These are phyloP conservation scores for Debaryomyces robertsiae DNA, from an alignment of 1,139 yeast genomes.

Conservation along the genomic window DNA sequence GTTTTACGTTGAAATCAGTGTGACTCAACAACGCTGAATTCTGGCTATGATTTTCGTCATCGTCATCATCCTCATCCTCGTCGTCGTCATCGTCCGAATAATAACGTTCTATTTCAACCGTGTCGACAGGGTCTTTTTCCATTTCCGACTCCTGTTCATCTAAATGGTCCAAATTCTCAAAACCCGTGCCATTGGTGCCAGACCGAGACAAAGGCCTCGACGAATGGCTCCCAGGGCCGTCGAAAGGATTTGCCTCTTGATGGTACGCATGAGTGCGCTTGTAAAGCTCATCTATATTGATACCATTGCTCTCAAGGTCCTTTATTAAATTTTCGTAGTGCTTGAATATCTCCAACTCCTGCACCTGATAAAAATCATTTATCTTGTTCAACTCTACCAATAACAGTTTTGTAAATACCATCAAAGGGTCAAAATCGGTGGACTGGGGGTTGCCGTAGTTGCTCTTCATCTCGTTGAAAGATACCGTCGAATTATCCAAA, in stretches of 20 bases:
- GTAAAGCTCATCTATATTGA: constrained; percentile 34
- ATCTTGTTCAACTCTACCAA: constrained; percentile 59
- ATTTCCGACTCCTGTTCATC: constrained; percentile 20
- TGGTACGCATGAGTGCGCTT: constrained; percentile 8
- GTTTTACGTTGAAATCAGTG: constrained; percentile 47
- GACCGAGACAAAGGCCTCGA: neutral
- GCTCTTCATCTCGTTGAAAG: constrained; percentile 12
- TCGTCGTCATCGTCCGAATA: constrained; percentile 22
- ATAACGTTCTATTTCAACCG: constrained; percentile 21
- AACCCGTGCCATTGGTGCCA: constrained; percentile 31
- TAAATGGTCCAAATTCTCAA: constrained; percentile 30
- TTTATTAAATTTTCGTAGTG: constrained; percentile 49
- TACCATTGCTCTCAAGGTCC: constrained; percentile 35
- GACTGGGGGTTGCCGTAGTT: constrained; percentile 22
- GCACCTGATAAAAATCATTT: constrained; percentile 52
- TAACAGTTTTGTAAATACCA: constrained; percentile 52
- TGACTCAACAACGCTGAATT: constrained; percentile 47
- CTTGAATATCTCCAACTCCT: constrained; percentile 49
- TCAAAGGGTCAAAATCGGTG: constrained; percentile 44
- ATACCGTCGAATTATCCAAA: constrained; percentile 31
- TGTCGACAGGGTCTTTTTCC: constrained; percentile 24
- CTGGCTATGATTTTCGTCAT: constrained; percentile 36
- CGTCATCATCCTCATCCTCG: constrained; percentile 46
- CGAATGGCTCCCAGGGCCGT: neutral
- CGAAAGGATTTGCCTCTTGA: constrained; percentile 19